phyloP scores from a whole-genome alignment of 2,329 filamentous ascomycete genomes.

The Aspergillus neotritici region DNA sequence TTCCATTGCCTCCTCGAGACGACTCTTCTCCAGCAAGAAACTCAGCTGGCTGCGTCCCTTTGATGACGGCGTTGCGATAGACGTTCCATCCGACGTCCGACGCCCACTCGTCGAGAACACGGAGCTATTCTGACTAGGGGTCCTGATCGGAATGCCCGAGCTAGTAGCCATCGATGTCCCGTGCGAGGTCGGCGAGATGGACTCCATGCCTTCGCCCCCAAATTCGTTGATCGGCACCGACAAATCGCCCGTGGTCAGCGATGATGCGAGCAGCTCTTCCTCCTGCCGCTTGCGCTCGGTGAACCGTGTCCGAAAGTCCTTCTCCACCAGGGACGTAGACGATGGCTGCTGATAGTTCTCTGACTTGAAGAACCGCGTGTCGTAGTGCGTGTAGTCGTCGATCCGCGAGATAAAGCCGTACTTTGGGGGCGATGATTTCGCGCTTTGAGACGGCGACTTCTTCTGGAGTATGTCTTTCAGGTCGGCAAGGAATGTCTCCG shows the following conservation, averaged over 20 bases:
- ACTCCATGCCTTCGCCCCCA: slow-evolving; percentile 3
- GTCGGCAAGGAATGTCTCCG: slow-evolving; percentile 8
- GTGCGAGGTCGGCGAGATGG: slow-evolving; percentile 6
- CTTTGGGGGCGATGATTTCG: slow-evolving; percentile 7
- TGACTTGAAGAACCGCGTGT: slow-evolving; percentile 11
- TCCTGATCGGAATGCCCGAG: slow-evolving; percentile 5
- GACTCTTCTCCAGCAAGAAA: slow-evolving; percentile 14
- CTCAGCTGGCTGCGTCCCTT: slow-evolving; percentile 16
- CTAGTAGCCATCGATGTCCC: slow-evolving; percentile 6
- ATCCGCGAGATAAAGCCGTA: slow-evolving; percentile 12
- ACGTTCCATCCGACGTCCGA: no score
- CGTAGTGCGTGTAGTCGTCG: slow-evolving; percentile 9
- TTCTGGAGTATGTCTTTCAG: slow-evolving; percentile 12
- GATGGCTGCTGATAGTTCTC: slow-evolving; percentile 17
- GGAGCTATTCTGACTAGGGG: not conserved
- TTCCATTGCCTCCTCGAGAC: slow-evolving; percentile 1
- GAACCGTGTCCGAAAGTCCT: slow-evolving; percentile 35
- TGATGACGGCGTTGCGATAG: not conserved
- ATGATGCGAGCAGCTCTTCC: slow-evolving; percentile 14
- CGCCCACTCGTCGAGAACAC: not conserved
- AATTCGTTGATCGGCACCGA: not conserved
- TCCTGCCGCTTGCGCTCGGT: slow-evolving; percentile 25
- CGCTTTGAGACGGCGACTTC: slow-evolving; percentile 2
- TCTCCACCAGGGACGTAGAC: slow-evolving; percentile 28
- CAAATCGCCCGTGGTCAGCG: slow-evolving; percentile 3